Base-by-base conservation (phyloP, 2,329 filamentous ascomycete species). In the Achaetomium macrosporum region DNA sequence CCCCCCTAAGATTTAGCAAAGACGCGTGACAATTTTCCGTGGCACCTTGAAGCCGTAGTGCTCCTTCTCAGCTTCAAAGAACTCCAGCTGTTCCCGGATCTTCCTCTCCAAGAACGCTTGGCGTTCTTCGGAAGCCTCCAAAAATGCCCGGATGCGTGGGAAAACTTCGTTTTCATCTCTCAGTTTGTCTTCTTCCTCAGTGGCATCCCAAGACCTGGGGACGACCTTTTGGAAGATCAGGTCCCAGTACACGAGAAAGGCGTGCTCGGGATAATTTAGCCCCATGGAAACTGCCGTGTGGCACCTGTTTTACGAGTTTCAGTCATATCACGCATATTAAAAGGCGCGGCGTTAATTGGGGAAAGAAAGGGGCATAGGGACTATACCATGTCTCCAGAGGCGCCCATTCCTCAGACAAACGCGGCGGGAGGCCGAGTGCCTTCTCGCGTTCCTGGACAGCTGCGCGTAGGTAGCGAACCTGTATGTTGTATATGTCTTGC, bases 361-460 rank as follows among this genome's bases (percentile, higher is more conserved):
- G 12, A 16, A 11, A 20, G 16, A 15, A 29, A 36, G 8, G 17
- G 25, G 15, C 17, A 5, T 37, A n/a, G n/a, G 2, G n/a, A 35
- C 8, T 40, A 20, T 50, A 50, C 50, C 50, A 52, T 3, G 9
- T 39, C 19, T 47, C 50, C 11, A 37, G 12, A 7, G 43, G 35
- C 12, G 17, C 50, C 50, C 50, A 47, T 15, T 52, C 37, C 19
- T 37, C 39, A 8, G 50, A 52, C 11, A 52, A 20, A 1, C 5
- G 17, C 25, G 50, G 43, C 6, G 30, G 50, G 10, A 47, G 37
- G 37, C 43, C 43, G 1, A 47, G 10, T 3, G 29, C 50, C 12
- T 20, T 20, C 50, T 52, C 48, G 16, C 41, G 35, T 51, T 47
- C 43, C 31, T 47, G 17, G 20, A 52, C 20, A 5, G 50, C 50